Evolutionary conservation across 2,329 filamentous ascomycete species (phyloP).

Genomic region (Xylaria digitata): DNA sequence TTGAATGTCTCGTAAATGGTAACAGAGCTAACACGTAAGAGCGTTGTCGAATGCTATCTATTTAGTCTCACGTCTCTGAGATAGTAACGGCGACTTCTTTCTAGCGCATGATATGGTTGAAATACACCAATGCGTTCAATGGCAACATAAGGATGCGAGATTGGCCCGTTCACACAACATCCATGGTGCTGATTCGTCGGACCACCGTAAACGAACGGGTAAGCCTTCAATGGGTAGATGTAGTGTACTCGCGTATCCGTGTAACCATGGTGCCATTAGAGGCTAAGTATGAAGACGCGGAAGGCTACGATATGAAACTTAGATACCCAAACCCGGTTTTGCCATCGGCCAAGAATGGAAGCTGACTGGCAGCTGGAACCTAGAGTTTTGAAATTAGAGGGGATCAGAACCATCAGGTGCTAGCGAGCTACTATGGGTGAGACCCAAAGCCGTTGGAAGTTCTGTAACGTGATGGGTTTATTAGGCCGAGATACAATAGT

Average conservation of each 20-base stretch:
- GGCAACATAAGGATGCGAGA: too few relatives aligned
- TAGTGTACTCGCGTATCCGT: too few relatives aligned
- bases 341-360: not conserved
- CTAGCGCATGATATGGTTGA: too few relatives aligned
- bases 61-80: too few relatives aligned
- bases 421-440: conserved; percentile 9
- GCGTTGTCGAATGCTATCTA: too few relatives aligned
- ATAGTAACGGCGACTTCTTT: too few relatives aligned
- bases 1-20: not conserved
- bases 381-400: conserved; percentile 6
- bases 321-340: not conserved
- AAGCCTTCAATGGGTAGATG: too few relatives aligned
- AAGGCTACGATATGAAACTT: not conserved
- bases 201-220: too few relatives aligned
- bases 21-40: not conserved
- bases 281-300: not conserved
- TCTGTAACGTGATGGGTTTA: too few relatives aligned
- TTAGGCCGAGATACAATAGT: not conserved
- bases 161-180: too few relatives aligned
- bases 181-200: too few relatives aligned
- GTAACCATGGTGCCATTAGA: not conserved
- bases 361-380: conserved; percentile 3
- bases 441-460: not conserved
- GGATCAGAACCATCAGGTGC: conserved; percentile 8
- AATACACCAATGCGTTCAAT: too few relatives aligned